phyloP scores from a whole-genome alignment of 2,329 filamentous ascomycete genomes.

The Fusarium dimerum region DNA sequence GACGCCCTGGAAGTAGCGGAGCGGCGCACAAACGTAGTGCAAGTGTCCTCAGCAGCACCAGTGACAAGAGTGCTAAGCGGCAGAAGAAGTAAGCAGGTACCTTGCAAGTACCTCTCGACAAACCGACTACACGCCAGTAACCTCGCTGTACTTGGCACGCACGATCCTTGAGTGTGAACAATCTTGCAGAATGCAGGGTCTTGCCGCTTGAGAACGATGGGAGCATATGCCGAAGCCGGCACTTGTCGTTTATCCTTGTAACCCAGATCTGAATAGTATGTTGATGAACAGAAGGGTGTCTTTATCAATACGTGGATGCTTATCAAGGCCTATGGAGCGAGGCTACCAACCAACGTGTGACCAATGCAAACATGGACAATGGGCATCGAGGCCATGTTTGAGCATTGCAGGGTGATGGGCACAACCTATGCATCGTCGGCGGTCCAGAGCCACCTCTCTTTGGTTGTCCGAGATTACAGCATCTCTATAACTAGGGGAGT shows the following conservation, averaged over 20 bases:
- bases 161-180: constrained; percentile 4
- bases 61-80: constrained; percentile 63
- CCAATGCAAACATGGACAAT: neutral
- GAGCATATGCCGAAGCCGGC: neutral
- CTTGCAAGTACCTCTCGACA: constrained; percentile 24
- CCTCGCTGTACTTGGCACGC: constrained; percentile 8
- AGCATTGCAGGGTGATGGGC: neutral
- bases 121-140: constrained; percentile 15
- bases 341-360: neutral
- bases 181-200: constrained; percentile 11
- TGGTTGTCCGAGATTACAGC: neutral
- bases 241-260: neutral
- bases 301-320: neutral
- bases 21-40: constrained; percentile 73
- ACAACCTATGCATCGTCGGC: neutral
- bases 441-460: neutral
- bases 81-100: constrained; percentile 49
- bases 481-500: neutral
- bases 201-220: neutral
- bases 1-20: constrained; percentile 41
- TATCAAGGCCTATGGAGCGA: neutral
- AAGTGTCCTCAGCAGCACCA: constrained; percentile 72
- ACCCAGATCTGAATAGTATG: neutral
- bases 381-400: neutral
- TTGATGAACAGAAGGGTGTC: neutral